A percentile compares a stretch with the other conserved stretches of the same genome.
phyloP scores from a whole-genome alignment of 164 flowering plant species.

The Buxus sempervirens region DNA sequence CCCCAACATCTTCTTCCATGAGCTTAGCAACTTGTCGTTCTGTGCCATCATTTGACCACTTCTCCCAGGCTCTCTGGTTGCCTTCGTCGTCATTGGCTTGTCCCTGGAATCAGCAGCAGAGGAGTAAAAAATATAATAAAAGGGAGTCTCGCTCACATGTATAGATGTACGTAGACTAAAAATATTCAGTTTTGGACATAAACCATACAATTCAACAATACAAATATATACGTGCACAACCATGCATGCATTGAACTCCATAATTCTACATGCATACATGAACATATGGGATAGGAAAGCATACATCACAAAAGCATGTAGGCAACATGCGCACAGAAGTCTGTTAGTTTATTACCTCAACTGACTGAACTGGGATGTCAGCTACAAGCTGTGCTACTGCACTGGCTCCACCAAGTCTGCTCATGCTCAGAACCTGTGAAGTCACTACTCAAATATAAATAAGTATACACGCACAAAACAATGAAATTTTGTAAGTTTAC shows the following conservation, averaged over 20 bases:
- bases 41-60: constrained; percentile 77
- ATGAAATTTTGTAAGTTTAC: background rate
- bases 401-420: constrained; percentile 93
- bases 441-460: background rate
- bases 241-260: too few species aligned
- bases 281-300: too few species aligned
- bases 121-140: background rate
- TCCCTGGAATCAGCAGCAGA: constrained; percentile 28
- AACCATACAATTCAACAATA: too few species aligned
- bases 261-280: background rate
- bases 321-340: background rate
- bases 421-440: constrained; percentile 95
- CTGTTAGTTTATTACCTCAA: constrained; percentile 53
- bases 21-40: constrained; percentile 78
- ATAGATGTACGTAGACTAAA: too few species aligned
- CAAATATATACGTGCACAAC: too few species aligned
- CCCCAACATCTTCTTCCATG: constrained; percentile 82
- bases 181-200: too few species aligned
- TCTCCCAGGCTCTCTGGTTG: constrained; percentile 63
- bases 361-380: constrained; percentile 76
- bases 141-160: background rate
- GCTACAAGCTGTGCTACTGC: constrained; percentile 93
- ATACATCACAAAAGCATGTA: background rate
- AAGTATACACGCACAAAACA: background rate
- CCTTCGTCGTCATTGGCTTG: constrained; percentile 44